Evolutionary conservation across 495 filamentous ascomycete species (phyloP), one percentile per base, ranked within the genome.

Genomic region (Hypoxylon perforatum): DNA sequence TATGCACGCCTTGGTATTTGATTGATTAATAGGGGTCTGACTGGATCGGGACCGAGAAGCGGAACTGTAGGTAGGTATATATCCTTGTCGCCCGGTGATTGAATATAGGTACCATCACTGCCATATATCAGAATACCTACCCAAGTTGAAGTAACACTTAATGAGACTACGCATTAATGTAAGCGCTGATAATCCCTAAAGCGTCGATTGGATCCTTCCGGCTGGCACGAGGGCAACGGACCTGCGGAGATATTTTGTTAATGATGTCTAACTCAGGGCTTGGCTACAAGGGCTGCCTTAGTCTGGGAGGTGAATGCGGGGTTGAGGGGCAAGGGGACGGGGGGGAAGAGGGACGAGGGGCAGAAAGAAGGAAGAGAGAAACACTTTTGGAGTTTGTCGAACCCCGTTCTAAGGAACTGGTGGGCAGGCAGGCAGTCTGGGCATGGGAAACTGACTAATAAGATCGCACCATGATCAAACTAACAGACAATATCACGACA

Each of bases 191-290:
- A 35, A 49, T 19, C 21, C 39, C 30, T n/a, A 46, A 41, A 18
- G 23, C 21, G 46, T 57, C 44, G 53, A 57, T 56, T 50, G 38
- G 54, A 56, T 47, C 54, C 39, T 61, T 63, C 44, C 22, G 18
- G 14, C 45, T 46, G 61, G 46, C 66, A 69, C 56, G 66, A 61
- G 66, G 56, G 36, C 38, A 54, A 64, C 66, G 66, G 66, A 64
- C 38, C 60, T 69, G 66, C 66, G 66, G 66, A 69, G 51, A 54
- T 50, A 63, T 60, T 60, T 28, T 44, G n/a, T 44, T 53, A 35
- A 67, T 15, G 59, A 55, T 55, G 54, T 28, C 63, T 69, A 69
- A 49, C 51, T 50, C 23, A 56, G 38, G 48, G 38, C 60, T 60
- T 63, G 60, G 65, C 65, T 69, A 50, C 59, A 58, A 63, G 59